Conservation (phyloP, 2,329 filamentous ascomycete genomes). For the Arthrobotrys musiformis region DNA sequence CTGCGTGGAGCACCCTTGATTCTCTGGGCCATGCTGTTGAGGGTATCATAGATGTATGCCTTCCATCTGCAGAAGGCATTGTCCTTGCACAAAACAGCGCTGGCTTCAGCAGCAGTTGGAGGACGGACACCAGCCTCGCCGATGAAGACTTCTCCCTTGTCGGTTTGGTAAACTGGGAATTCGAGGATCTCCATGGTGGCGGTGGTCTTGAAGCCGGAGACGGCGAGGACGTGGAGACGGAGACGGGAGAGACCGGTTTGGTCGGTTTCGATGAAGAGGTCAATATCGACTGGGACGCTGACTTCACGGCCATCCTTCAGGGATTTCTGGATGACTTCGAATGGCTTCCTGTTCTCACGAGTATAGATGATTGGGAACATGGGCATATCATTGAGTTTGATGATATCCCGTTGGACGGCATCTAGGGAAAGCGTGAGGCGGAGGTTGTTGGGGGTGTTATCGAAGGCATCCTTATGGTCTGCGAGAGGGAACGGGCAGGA, state of each 20-base stretch:
- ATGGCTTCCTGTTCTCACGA: slow-evolving; percentile 1
- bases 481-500: slow-evolving; percentile 44
- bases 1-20: slow-evolving; percentile 35
- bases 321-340: slow-evolving; percentile 38
- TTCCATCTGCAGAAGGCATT: slow-evolving; percentile 52
- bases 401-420: slow-evolving; percentile 28
- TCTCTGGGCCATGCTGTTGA: slow-evolving; percentile 19
- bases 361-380: slow-evolving; percentile 51
- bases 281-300: slow-evolving; percentile 43
- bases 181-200: slow-evolving; percentile 51
- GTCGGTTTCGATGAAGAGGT: slow-evolving; percentile 55
- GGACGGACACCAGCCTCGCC: slow-evolving; percentile 35
- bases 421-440: slow-evolving; percentile 37
- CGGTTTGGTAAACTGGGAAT: slow-evolving; percentile 53
- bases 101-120: slow-evolving; percentile 42
- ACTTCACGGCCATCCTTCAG: slow-evolving; percentile 30
- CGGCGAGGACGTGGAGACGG: slow-evolving; percentile 49
- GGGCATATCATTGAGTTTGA: slow-evolving; percentile 35
- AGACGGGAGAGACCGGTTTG: slow-evolving; percentile 42
- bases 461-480: slow-evolving; percentile 24
- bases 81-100: slow-evolving; percentile 45
- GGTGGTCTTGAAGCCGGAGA: slow-evolving; percentile 41
- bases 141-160: slow-evolving; percentile 46
- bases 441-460: slow-evolving; percentile 36
- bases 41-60: slow-evolving; percentile 49